A percentile compares a stretch with the other conserved stretches of the same genome.
Conservation (phyloP, 495 filamentous ascomycete genomes). For the Massariosphaeria phaeospora region DNA sequence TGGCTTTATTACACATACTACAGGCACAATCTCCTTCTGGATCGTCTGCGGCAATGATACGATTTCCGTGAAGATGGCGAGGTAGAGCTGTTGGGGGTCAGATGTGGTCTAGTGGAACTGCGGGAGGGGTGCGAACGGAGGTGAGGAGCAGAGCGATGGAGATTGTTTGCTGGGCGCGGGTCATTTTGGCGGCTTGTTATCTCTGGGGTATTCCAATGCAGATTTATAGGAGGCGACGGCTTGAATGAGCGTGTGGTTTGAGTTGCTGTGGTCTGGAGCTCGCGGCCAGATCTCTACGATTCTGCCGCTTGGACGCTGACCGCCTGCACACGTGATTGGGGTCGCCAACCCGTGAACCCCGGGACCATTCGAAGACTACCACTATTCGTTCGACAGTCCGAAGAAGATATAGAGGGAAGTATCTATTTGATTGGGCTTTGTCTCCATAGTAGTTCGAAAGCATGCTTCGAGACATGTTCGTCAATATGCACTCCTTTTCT, state of each 20-base stretch:
- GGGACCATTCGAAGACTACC: neutral
- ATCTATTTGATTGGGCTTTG: too few species aligned
- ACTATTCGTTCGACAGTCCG: too few species aligned
- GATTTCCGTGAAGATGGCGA: slow-evolving; percentile 76
- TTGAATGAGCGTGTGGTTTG: neutral
- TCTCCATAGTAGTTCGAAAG: too few species aligned
- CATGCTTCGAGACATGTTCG: too few species aligned
- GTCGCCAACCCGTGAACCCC: neutral
- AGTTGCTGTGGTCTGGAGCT: neutral
- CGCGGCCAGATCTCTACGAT: slow-evolving; percentile 4
- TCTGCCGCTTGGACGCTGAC: neutral
- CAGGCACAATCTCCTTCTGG: slow-evolving; percentile 65
- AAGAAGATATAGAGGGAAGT: too few species aligned
- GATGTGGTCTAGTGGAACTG: neutral
- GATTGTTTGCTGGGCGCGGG: slow-evolving; percentile 87
- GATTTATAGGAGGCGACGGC: neutral
- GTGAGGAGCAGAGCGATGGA: slow-evolving; percentile 79
- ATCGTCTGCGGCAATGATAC: slow-evolving; percentile 74
- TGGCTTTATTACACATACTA: slow-evolving; percentile 46
- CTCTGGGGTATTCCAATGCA: neutral
- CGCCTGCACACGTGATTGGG: slow-evolving; percentile 1
- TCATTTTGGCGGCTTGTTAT: slow-evolving; percentile 54
- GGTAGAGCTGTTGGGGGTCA: slow-evolving; percentile 63
- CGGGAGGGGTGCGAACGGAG: slow-evolving; percentile 56
- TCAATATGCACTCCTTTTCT: too few species aligned